Evolutionary conservation across 305 asterid genomes (phyloP).

Genomic region (Solanum aculeatissimum): DNA sequence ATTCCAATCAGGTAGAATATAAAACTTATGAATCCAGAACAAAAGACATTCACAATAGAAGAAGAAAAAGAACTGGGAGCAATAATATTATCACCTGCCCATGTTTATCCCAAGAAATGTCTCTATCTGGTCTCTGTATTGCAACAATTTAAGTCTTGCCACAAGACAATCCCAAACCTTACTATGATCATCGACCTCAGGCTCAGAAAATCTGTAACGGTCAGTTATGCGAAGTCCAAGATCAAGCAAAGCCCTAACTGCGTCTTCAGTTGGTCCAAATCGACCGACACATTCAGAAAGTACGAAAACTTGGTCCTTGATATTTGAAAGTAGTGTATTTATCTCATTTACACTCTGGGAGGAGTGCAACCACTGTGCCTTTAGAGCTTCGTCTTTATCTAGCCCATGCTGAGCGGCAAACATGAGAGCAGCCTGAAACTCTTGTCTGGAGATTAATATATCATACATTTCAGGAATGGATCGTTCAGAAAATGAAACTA

Average conservation of each 20-base stretch:
- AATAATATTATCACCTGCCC: slow-evolving; percentile 73
- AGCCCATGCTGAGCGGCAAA: slow-evolving; percentile 75
- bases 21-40: not conserved
- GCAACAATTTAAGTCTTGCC: slow-evolving; percentile 74
- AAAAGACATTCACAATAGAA: not conserved
- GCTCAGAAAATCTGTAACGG: slow-evolving; percentile 43
- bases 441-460: slow-evolving; percentile 43
- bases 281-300: slow-evolving; percentile 66
- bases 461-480: slow-evolving; percentile 72
- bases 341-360: slow-evolving; percentile 65
- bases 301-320: slow-evolving; percentile 63
- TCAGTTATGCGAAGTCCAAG: slow-evolving; percentile 71
- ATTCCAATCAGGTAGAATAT: not conserved
- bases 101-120: slow-evolving; percentile 91
- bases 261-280: slow-evolving; percentile 79
- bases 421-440: slow-evolving; percentile 65
- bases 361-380: slow-evolving; percentile 86
- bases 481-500: slow-evolving; percentile 56
- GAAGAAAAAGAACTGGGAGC: not conserved
- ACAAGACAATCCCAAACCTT: slow-evolving; percentile 70
- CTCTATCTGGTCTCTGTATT: slow-evolving; percentile 78
- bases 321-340: slow-evolving; percentile 43
- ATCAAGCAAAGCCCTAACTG: slow-evolving; percentile 59
- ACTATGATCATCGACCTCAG: slow-evolving; percentile 36
- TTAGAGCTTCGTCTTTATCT: slow-evolving; percentile 82